These are phyloP conservation scores for Triticum aestivum DNA, from an alignment of 176 grass and related monocot species.

Conservation along the genomic window IWGSC_CS_RefSeq_v2.1 NC_057803.1:467419150-467419649, in stretches of 20 bases:
- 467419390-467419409: conserved; percentile 45
- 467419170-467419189: background rate
- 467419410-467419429: conserved; percentile 36
- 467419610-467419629: background rate
- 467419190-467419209: background rate
- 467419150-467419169: background rate
- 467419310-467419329: background rate
- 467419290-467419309: conserved; percentile 23
- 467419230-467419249: background rate
- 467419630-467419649: conserved; percentile 25
- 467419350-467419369: background rate
- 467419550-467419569: conserved; percentile 2
- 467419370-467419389: background rate
- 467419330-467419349: background rate
- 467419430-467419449: background rate
- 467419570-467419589: conserved; percentile 1
- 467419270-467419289: background rate
- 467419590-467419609: conserved; percentile 1
- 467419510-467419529: conserved; percentile 21
- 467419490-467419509: background rate
- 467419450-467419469: background rate
- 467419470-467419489: background rate
- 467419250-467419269: background rate
- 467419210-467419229: conserved; percentile 24
- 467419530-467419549: conserved; percentile 12